Conservation (phyloP, 176 grass and related monocot genomes). For the Oryza rufipogon region DNA sequence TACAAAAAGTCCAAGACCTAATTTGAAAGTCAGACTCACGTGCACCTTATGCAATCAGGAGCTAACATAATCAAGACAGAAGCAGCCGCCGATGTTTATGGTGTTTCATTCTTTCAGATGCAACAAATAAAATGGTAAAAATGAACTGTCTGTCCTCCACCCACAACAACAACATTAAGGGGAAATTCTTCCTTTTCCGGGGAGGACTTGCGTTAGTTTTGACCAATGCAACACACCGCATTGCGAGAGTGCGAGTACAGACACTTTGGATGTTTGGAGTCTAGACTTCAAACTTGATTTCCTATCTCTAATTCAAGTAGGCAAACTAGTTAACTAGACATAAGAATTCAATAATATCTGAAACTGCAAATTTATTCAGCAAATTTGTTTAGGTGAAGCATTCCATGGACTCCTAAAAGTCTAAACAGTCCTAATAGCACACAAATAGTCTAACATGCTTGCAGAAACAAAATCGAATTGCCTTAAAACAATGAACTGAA, state of each 20-base stretch:
- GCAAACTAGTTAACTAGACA: not conserved
- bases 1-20: constrained; percentile 30
- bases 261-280: not conserved
- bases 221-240: not conserved
- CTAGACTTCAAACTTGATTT: not conserved
- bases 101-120: not conserved
- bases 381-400: constrained; percentile 8
- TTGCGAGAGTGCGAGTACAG: not conserved
- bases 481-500: not conserved
- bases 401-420: not conserved
- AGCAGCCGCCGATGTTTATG: constrained; percentile 1
- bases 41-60: no score
- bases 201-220: not conserved
- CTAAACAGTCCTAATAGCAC: not conserved
- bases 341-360: not conserved
- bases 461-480: constrained; percentile 4
- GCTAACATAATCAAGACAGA: not conserved
- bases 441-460: not conserved
- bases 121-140: no score
- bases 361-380: constrained; percentile 24
- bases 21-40: constrained; percentile 26
- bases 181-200: not conserved
- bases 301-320: not conserved
- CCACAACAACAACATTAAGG: not conserved
- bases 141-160: no score